Conservation (phyloP, 2,329 filamentous ascomycete species). For the Coniella vitis region DNA sequence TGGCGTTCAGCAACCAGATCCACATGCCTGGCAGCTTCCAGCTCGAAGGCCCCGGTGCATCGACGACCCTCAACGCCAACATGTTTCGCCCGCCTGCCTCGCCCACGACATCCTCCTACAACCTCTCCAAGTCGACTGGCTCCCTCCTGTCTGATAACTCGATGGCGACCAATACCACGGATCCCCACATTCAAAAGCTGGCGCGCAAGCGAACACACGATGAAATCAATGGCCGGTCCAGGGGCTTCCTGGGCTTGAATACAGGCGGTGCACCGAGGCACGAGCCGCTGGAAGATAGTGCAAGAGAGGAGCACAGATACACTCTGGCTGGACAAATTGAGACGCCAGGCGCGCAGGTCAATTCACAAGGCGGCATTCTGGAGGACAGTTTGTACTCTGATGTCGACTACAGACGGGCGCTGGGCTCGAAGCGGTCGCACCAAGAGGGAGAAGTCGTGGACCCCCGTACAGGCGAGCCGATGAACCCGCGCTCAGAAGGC, state of each 20-base stretch:
- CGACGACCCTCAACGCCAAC: constrained; percentile 24
- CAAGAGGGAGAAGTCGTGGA: constrained; percentile 32
- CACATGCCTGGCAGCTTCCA: constrained; percentile 27
- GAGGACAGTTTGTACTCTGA: constrained; percentile 53
- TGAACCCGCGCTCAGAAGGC: constrained; percentile 26
- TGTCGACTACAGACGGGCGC: constrained; percentile 45
- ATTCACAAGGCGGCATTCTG: constrained; percentile 29
- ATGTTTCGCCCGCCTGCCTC: constrained; percentile 28
- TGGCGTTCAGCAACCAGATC: constrained; percentile 26
- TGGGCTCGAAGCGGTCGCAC: constrained; percentile 40
- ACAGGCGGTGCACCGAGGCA: constrained; percentile 24
- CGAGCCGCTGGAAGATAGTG: constrained; percentile 18
- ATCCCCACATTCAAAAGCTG: constrained; percentile 23
- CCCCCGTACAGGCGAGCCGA: constrained; percentile 19
- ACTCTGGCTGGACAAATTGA: constrained; percentile 48
- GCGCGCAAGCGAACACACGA: constrained; percentile 40
- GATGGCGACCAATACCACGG: constrained; percentile 23
- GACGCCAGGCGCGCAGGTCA: constrained; percentile 31
- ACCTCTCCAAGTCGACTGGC: constrained; percentile 29
- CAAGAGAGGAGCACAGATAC: constrained; percentile 31
- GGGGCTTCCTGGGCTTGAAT: constrained; percentile 20
- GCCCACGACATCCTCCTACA: constrained; percentile 21
- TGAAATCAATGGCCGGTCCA: constrained; percentile 19
- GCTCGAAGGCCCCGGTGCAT: constrained; percentile 18
- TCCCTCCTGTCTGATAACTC: constrained; percentile 32